A percentile compares a stretch with the other conserved stretches of the same genome.
These are phyloP conservation scores for Collariella sp. DNA, from an alignment of 495 filamentous ascomycete species.

Conservation along the genomic window DNA sequence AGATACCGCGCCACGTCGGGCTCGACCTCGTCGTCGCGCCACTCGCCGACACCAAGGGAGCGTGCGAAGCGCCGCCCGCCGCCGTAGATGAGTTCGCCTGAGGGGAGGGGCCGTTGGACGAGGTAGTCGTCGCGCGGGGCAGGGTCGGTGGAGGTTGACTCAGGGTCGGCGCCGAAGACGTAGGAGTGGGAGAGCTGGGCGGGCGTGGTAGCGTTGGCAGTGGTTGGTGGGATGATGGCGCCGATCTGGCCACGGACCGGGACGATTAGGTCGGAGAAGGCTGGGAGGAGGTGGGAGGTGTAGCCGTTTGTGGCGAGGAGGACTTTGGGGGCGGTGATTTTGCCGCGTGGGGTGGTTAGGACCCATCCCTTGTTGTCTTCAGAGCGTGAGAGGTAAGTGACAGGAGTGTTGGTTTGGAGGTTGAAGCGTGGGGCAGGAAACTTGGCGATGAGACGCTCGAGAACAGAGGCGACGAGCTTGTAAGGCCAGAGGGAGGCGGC, in stretches of 20 bases:
- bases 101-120: constrained; percentile 50
- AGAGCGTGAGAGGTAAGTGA: constrained; percentile 36
- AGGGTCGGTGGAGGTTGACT: neutral
- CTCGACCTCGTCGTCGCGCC: constrained; percentile 50
- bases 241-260: constrained; percentile 69
- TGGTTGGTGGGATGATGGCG: constrained; percentile 47
- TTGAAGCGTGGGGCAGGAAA: constrained; percentile 40
- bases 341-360: constrained; percentile 56
- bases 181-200: constrained; percentile 43
- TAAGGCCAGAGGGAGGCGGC: constrained; percentile 66
- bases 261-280: constrained; percentile 60
- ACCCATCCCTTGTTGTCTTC: constrained; percentile 33
- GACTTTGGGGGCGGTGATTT: constrained; percentile 48
- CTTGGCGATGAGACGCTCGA: constrained; percentile 46
- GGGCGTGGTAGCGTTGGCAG: neutral
- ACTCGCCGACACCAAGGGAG: constrained; percentile 45
- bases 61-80: constrained; percentile 32
- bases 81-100: constrained; percentile 52
- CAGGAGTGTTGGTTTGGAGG: constrained; percentile 67
- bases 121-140: constrained; percentile 57
- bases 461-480: constrained; percentile 59
- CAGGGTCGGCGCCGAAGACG: constrained; percentile 46
- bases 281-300: constrained; percentile 61
- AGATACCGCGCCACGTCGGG: constrained; percentile 47
- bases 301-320: constrained; percentile 76